A percentile compares a stretch with the other conserved stretches of the same genome.
Evolutionary conservation across 1,284 basidiomycete genomes (phyloP).

Genomic region (Boletus semigastroideus): DNA sequence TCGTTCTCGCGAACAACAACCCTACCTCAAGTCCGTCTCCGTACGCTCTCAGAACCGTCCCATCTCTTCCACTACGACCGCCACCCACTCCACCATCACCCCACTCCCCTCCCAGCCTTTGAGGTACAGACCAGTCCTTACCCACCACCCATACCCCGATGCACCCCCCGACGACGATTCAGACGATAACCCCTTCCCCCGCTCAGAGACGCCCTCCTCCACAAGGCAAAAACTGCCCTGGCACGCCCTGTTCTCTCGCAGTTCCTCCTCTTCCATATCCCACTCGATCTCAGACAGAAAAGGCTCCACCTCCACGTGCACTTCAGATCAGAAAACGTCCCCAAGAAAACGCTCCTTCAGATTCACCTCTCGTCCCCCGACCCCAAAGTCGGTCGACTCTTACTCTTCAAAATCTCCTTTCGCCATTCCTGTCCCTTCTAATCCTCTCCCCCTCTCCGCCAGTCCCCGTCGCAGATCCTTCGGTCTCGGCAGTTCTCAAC

Average conservation of each 20-base stretch:
- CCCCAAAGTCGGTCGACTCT: conserved; percentile 31
- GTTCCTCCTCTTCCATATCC: conserved; percentile 34
- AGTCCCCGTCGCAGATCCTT: conserved; percentile 36
- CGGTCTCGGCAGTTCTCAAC: conserved; percentile 30
- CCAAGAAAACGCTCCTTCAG: conserved; percentile 35
- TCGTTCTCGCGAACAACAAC: conserved; percentile 39
- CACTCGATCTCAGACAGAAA: conserved; percentile 24
- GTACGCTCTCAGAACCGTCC: conserved; percentile 58
- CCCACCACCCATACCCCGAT: conserved; percentile 23
- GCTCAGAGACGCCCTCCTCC: conserved; percentile 33
- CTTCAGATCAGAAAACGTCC: conserved; percentile 18
- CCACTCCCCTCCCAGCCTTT: conserved; percentile 48
- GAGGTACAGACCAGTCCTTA: conserved; percentile 15
- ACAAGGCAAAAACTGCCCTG: conserved; percentile 30
- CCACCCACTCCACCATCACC: conserved; percentile 57
- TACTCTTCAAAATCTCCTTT: conserved; percentile 21
- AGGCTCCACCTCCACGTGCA: conserved; percentile 24
- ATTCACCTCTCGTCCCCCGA: conserved; percentile 32
- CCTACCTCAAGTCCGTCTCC: conserved; percentile 40
- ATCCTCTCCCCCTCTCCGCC: conserved; percentile 31
- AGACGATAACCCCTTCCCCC: conserved; percentile 23
- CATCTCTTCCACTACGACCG: conserved; percentile 60
- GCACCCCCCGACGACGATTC: conserved; percentile 21
- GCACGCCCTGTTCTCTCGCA: conserved; percentile 50
- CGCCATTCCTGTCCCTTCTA: conserved; percentile 30